A percentile compares a stretch with the other conserved stretches of the same genome.
These are phyloP conservation scores for Ceratocystis alfenasii DNA, from an alignment of 2,329 filamentous ascomycete genomes.

Conservation along the genomic window DNA sequence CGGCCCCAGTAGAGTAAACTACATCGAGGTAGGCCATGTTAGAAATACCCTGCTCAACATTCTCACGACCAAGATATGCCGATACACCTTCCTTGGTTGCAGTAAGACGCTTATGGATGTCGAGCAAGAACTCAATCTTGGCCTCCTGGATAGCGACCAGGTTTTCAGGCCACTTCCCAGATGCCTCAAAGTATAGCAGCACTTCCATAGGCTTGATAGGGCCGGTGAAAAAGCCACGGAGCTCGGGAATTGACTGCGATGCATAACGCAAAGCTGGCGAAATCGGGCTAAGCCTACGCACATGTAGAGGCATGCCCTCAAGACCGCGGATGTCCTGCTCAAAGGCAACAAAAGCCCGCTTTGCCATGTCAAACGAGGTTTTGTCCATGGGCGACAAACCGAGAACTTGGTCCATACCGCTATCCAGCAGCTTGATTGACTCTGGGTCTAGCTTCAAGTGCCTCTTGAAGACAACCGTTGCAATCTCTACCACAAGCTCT, in stretches of 20 bases:
- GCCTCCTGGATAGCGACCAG: slow-evolving; percentile 82
- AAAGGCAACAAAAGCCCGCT: slow-evolving; percentile 58
- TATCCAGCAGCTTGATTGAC: slow-evolving; percentile 41
- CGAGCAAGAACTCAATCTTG: slow-evolving; percentile 79
- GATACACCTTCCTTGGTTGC: slow-evolving; percentile 47
- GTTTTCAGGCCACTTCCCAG: slow-evolving; percentile 86
- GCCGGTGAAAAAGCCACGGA: slow-evolving; percentile 19
- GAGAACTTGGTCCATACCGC: slow-evolving; percentile 40
- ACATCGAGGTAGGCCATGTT: slow-evolving; percentile 80
- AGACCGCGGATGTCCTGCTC: slow-evolving; percentile 66
- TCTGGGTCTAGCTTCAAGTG: slow-evolving; percentile 53
- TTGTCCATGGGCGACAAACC: slow-evolving; percentile 38
- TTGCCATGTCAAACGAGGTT: slow-evolving; percentile 54
- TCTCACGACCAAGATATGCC: slow-evolving; percentile 70
- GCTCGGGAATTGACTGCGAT: slow-evolving; percentile 43
- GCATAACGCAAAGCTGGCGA: slow-evolving; percentile 63
- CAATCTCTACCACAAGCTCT: slow-evolving; percentile 67
- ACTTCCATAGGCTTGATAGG: slow-evolving; percentile 52
- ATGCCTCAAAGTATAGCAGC: slow-evolving; percentile 83
- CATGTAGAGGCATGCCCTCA: slow-evolving; percentile 73
- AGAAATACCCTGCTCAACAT: slow-evolving; percentile 51
- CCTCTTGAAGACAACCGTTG: slow-evolving; percentile 54
- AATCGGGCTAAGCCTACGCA: slow-evolving; percentile 66
- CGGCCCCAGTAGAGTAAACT: slow-evolving; percentile 55
- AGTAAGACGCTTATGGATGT: slow-evolving; percentile 59